These are phyloP conservation scores for Nicotiana knightiana DNA, from an alignment of 257 asterid species.

Conservation along the genomic window DNA sequence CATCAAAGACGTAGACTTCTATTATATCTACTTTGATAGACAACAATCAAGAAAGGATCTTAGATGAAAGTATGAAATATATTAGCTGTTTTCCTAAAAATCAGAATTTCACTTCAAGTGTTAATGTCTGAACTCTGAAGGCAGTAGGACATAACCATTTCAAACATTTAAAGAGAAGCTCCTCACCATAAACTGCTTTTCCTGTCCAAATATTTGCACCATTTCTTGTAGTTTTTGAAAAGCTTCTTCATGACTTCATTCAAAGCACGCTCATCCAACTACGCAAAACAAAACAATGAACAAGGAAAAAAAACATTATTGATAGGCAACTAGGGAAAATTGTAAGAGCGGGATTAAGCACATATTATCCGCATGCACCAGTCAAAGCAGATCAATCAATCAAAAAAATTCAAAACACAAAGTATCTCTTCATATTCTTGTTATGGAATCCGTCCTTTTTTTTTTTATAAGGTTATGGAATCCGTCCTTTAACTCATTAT, in stretches of 20 bases:
- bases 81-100: not conserved
- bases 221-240: constrained; percentile 93
- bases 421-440: not conserved
- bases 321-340: no score
- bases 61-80: not conserved
- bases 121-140: not conserved
- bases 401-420: not conserved
- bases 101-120: not conserved
- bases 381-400: not conserved
- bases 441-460: no score
- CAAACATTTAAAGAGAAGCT: not conserved
- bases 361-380: not conserved
- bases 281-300: constrained; percentile 10
- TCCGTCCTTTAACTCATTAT: not conserved
- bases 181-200: constrained; percentile 90
- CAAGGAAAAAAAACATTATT: not conserved
- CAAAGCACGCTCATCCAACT: constrained; percentile 98
- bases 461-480: not conserved
- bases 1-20: not conserved
- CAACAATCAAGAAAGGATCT: not conserved
- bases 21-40: not conserved
- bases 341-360: no score
- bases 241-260: constrained; percentile 98
- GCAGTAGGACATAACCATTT: not conserved
- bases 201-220: constrained; percentile 99